These are phyloP conservation scores for Penicillium paradoxum DNA, from an alignment of 495 filamentous ascomycete genomes.

Conservation along the genomic window DNA sequence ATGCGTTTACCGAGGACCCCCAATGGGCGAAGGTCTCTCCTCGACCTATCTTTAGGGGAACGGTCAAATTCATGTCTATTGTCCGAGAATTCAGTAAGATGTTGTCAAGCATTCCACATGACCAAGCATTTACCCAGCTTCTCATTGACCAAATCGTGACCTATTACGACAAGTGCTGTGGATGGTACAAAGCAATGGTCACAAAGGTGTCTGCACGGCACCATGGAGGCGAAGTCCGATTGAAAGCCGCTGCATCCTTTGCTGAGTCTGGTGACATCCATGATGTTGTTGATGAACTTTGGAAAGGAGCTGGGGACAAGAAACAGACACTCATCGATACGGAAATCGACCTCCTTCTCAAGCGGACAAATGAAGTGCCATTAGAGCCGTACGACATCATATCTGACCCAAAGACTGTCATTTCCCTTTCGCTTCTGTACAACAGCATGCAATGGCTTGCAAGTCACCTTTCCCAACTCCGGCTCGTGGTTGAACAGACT, in stretches of 20 bases:
- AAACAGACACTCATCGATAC: slow-evolving; percentile 38
- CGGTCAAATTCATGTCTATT: slow-evolving; percentile 77
- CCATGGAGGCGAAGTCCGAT: slow-evolving; percentile 34
- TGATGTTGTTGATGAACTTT: slow-evolving; percentile 59
- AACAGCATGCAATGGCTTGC: slow-evolving; percentile 98
- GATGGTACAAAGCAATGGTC: slow-evolving; percentile 72
- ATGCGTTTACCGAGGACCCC: slow-evolving; percentile 84
- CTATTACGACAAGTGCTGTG: slow-evolving; percentile 86
- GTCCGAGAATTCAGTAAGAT: slow-evolving; percentile 89
- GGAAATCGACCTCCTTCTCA: slow-evolving; percentile 64
- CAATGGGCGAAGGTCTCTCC: slow-evolving; percentile 73
- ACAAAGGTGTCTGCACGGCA: slow-evolving; percentile 38
- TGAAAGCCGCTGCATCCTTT: slow-evolving; percentile 70
- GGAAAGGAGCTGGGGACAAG: slow-evolving; percentile 37
- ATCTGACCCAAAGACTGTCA: slow-evolving; percentile 78
- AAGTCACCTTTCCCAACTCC: slow-evolving; percentile 67
- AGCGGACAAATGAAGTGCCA: slow-evolving; percentile 55
- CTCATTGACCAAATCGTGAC: slow-evolving; percentile 84
- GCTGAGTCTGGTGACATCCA: slow-evolving; percentile 65
- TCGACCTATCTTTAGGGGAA: slow-evolving; percentile 89
- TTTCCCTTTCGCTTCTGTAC: slow-evolving; percentile 78
- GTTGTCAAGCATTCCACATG: slow-evolving; percentile 91
- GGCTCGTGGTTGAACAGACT: slow-evolving; percentile 57
- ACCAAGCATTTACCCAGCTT: slow-evolving; percentile 88
- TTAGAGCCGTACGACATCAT: slow-evolving; percentile 78